Evolutionary conservation across 2,329 filamentous ascomycete genomes (phyloP).

Genomic region (Neonectria hederae): DNA sequence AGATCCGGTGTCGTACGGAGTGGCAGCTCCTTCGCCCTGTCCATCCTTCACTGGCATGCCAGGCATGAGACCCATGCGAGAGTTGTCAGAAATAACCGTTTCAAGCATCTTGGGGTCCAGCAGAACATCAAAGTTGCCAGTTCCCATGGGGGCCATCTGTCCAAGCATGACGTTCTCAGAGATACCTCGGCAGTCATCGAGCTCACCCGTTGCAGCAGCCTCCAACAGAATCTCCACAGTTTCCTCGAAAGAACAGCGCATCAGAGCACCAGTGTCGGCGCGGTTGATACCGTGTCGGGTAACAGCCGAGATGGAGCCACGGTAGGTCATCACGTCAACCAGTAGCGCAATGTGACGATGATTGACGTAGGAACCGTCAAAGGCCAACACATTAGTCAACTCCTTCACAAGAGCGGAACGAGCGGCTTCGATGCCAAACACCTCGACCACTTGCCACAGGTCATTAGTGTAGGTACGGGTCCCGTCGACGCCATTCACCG

Average conservation of each 20-base stretch:
- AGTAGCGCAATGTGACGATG: conserved; percentile 95
- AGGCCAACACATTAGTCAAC: conserved; percentile 90
- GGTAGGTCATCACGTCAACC: conserved; percentile 97
- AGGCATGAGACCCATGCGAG: conserved; percentile 82
- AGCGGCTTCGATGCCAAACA: conserved; percentile 96
- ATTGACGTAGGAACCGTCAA: conserved; percentile 99
- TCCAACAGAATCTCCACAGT: conserved; percentile 98
- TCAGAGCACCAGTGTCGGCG: conserved; percentile 95
- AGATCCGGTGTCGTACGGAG: conserved; percentile 91
- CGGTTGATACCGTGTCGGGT: conserved; percentile 99
- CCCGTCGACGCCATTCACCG: conserved; percentile 87
- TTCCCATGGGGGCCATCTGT: conserved; percentile 96
- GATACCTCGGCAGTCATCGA: conserved; percentile 97
- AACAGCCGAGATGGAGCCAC: conserved; percentile 93
- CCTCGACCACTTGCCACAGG: conserved; percentile 91
- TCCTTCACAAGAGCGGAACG: conserved; percentile 88
- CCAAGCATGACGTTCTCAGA: conserved; percentile 99
- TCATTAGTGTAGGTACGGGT: conserved; percentile 92
- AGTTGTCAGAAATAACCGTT: conserved; percentile 93
- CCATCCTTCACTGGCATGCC: conserved; percentile 80
- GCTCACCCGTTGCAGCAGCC: conserved; percentile 90
- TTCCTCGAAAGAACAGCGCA: conserved; percentile 99
- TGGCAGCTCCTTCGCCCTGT: conserved; percentile 84
- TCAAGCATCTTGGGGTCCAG: conserved; percentile 96
- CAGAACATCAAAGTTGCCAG: conserved; percentile 92